Conservation (phyloP, 179 eudicot genomes). For the Sideroxylon spinosum region DNA sequence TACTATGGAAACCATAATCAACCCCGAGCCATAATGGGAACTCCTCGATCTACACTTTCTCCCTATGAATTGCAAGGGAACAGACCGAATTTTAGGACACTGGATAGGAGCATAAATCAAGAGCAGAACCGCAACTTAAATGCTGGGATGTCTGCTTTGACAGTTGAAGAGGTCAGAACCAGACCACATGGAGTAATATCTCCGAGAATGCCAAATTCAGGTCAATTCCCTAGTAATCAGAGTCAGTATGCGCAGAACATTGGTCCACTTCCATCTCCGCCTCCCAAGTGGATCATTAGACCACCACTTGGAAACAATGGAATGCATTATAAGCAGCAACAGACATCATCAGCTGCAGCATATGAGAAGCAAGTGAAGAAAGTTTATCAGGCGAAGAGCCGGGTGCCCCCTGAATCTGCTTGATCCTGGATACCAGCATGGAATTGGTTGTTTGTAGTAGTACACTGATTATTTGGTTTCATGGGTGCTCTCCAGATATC, state of each 20-base stretch:
- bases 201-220: slow-evolving; percentile 39
- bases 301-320: slow-evolving; percentile 30
- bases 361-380: slow-evolving; percentile 41
- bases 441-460: neutral
- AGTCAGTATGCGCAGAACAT: slow-evolving; percentile 31
- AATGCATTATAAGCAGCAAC: slow-evolving; percentile 29
- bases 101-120: slow-evolving; percentile 28
- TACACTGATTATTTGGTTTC: neutral
- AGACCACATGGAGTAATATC: slow-evolving; percentile 31
- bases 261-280: slow-evolving; percentile 59
- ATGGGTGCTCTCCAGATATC: neutral
- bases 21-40: slow-evolving; percentile 18
- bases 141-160: slow-evolving; percentile 53
- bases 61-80: slow-evolving; percentile 34
- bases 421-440: slow-evolving; percentile 17
- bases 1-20: slow-evolving; percentile 25
- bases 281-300: slow-evolving; percentile 51
- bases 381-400: slow-evolving; percentile 50
- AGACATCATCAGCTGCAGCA: slow-evolving; percentile 22
- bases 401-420: slow-evolving; percentile 18
- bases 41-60: slow-evolving; percentile 27
- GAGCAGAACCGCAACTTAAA: slow-evolving; percentile 42
- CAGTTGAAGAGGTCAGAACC: slow-evolving; percentile 36
- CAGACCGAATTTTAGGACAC: slow-evolving; percentile 35
- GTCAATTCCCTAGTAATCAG: slow-evolving; percentile 23